These are phyloP conservation scores for Bolboschoenoplectus hybrid DNA, from an alignment of 202 grass and related monocot genomes.

Conservation along the genomic window DNA sequence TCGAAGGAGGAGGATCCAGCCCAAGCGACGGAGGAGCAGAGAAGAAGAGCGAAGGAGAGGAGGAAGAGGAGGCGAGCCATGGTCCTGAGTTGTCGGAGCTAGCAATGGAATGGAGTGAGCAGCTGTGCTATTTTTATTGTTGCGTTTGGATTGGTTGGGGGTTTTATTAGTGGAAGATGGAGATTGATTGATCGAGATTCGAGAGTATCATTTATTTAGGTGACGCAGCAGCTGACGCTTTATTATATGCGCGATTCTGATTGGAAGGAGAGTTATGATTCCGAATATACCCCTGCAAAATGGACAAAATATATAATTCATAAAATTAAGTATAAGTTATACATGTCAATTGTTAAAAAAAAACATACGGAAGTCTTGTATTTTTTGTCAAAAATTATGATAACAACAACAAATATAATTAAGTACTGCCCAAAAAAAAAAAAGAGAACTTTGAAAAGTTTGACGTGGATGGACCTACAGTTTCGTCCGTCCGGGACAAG, in stretches of 20 bases:
- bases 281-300: background rate
- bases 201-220: background rate
- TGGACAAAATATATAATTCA: background rate
- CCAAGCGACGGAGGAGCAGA: slow-evolving; percentile 14
- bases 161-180: background rate
- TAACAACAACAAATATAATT: too few species aligned
- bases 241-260: background rate
- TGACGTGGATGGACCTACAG: background rate
- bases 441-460: too few species aligned
- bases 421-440: too few species aligned
- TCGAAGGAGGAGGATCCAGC: slow-evolving; percentile 40
- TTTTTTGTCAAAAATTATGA: too few species aligned
- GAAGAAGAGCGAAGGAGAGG: slow-evolving; percentile 42
- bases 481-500: slow-evolving; percentile 12
- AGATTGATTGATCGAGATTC: background rate
- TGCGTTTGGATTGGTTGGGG: background rate
- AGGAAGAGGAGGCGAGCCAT: slow-evolving; percentile 57
- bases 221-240: slow-evolving; percentile 43
- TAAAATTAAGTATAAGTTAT: too few species aligned
- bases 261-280: background rate
- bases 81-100: slow-evolving; percentile 14
- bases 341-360: too few species aligned
- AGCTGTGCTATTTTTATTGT: background rate
- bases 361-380: too few species aligned
- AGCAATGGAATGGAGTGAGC: background rate